Percentiles rank a stretch among this genome's conserved stretches.
Evolutionary conservation across 192 early-diverging fungal species (phyloP).

Genomic region (Tieghemiomyces parasiticus): DNA sequence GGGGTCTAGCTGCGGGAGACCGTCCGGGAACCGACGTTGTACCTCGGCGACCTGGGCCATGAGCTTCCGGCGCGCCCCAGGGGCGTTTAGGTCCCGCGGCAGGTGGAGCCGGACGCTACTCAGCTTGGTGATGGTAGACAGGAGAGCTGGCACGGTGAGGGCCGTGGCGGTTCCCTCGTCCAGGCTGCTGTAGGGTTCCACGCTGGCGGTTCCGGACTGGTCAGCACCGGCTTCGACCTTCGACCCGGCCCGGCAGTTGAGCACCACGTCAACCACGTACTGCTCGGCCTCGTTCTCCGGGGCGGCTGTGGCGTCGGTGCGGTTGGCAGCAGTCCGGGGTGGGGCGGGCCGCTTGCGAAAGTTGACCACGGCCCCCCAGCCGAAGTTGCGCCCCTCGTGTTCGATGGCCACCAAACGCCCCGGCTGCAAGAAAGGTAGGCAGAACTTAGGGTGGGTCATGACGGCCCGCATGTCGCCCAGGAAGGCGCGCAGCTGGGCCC

Average conservation of each 20-base stretch:
- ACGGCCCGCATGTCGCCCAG: slow-evolving; percentile 53
- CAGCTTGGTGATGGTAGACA: slow-evolving; percentile 57
- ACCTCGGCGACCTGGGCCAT: slow-evolving; percentile 54
- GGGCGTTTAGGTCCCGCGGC: slow-evolving; percentile 48
- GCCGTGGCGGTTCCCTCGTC: slow-evolving; percentile 29
- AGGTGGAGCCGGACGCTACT: slow-evolving; percentile 60
- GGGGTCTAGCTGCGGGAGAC: slow-evolving; percentile 78
- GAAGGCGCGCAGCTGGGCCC: slow-evolving; percentile 48
- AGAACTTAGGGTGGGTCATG: slow-evolving; percentile 64
- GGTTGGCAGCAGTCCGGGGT: slow-evolving; percentile 11
- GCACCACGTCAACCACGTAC: slow-evolving; percentile 73
- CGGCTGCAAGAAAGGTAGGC: slow-evolving; percentile 70
- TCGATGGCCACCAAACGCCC: slow-evolving; percentile 63
- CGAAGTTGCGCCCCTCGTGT: slow-evolving; percentile 58
- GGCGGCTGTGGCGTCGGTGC: slow-evolving; percentile 9
- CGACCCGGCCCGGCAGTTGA: slow-evolving; percentile 43
- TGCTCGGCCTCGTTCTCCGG: slow-evolving; percentile 21
- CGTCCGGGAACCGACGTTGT: slow-evolving; percentile 48
- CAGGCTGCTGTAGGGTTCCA: slow-evolving; percentile 19
- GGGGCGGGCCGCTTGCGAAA: slow-evolving; percentile 37
- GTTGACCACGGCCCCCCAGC: slow-evolving; percentile 80
- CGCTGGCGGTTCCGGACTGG: slow-evolving; percentile 15
- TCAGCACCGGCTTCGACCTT: slow-evolving; percentile 17
- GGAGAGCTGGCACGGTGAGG: slow-evolving; percentile 60
- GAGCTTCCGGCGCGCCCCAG: slow-evolving; percentile 37